A percentile compares a stretch with the other conserved stretches of the same genome.
Conservation (phyloP, 2,329 filamentous ascomycete genomes). For the Chaetomium sp. region DNA sequence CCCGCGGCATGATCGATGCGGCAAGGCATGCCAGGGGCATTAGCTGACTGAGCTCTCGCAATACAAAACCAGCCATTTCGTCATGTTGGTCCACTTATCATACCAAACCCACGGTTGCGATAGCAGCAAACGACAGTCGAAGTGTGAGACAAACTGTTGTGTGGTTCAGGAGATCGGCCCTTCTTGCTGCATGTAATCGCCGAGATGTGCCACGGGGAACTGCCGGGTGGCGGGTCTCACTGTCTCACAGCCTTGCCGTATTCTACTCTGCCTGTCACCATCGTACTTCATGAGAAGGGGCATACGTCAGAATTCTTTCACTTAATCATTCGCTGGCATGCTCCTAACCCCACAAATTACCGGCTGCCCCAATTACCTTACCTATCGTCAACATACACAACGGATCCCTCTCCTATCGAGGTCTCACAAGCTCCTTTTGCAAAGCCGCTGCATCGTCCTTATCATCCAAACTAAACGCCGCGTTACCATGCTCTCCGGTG, state of each 20-base stretch:
- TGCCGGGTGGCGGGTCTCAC: too few relatives aligned
- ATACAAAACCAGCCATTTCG: too few relatives aligned
- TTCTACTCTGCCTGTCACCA: background rate
- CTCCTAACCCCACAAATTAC: background rate
- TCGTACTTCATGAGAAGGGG: background rate
- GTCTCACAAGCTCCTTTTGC: constrained; percentile 2
- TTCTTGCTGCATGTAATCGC: background rate
- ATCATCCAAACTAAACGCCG: background rate
- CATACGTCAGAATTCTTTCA: background rate
- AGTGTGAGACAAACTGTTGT: background rate
- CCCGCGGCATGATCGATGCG: too few relatives aligned
- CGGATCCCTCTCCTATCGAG: background rate
- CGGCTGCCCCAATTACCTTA: background rate
- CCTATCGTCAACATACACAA: background rate
- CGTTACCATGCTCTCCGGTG: too few relatives aligned
- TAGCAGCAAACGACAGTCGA: background rate
- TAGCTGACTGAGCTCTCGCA: too few relatives aligned
- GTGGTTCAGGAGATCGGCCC: background rate
- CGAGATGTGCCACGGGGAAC: background rate
- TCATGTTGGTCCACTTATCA: too few relatives aligned
- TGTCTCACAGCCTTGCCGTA: background rate
- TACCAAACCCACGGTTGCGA: too few relatives aligned
- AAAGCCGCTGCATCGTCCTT: background rate
- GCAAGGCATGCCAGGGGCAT: too few relatives aligned
- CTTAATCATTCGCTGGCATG: too few relatives aligned